Conservation (phyloP, 148 eudicot species). For the Cornus suecica region DNA sequence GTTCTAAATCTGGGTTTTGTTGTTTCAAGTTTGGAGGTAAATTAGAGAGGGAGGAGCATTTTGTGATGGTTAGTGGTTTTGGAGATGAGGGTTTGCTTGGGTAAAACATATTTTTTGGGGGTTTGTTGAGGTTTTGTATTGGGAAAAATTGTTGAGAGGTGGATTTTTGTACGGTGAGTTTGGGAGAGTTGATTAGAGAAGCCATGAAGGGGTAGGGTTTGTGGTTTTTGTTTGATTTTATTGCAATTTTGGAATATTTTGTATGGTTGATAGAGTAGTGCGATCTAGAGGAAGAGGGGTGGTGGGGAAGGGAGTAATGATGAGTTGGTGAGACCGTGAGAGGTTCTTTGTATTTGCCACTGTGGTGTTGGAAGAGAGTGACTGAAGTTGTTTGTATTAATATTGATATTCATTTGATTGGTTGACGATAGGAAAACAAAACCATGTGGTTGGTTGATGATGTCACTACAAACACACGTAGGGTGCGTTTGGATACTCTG, state of each 20-base stretch:
- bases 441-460: too few relatives aligned
- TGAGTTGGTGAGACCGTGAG: too few relatives aligned
- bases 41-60: slow-evolving; percentile 9
- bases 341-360: too few relatives aligned
- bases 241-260: too few relatives aligned
- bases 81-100: slow-evolving; percentile 11
- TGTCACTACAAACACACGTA: too few relatives aligned
- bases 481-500: too few relatives aligned
- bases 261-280: neutral
- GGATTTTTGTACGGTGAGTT: neutral
- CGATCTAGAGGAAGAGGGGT: neutral
- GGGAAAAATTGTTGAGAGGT: neutral
- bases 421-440: too few relatives aligned
- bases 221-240: neutral
- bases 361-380: too few relatives aligned
- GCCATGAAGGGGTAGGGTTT: slow-evolving; percentile 12
- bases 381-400: too few relatives aligned
- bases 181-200: neutral
- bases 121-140: neutral
- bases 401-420: too few relatives aligned
- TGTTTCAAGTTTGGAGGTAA: slow-evolving; percentile 7
- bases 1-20: too few relatives aligned
- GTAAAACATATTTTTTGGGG: neutral
- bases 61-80: neutral
- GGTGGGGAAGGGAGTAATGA: too few relatives aligned